phyloP scores from a whole-genome alignment of 73 alveolate genomes.

The Uronychia binucleata region DNA sequence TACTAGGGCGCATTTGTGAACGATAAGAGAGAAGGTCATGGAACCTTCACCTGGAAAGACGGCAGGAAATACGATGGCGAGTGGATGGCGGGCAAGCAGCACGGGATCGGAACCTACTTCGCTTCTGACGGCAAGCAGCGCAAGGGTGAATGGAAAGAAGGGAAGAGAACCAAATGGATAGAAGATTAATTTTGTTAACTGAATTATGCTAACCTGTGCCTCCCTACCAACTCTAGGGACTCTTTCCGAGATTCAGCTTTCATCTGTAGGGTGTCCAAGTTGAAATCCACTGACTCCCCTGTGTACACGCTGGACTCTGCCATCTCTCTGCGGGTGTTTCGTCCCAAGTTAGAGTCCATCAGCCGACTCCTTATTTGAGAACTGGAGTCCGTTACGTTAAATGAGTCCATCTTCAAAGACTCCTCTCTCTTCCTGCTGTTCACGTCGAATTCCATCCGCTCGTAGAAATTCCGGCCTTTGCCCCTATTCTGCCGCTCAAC shows the following conservation, averaged over 20 bases:
- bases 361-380: too few species aligned
- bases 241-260: too few species aligned
- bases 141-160: constrained; percentile 57
- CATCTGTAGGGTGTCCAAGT: too few species aligned
- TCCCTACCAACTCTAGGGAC: too few species aligned
- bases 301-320: too few species aligned
- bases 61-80: constrained; percentile 69
- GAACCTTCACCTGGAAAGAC: constrained; percentile 71
- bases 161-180: constrained; percentile 17
- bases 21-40: constrained; percentile 65
- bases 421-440: background rate
- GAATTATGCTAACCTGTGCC: too few species aligned
- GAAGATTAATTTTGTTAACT: background rate
- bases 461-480: background rate
- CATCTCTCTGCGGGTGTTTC: too few species aligned
- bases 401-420: too few species aligned
- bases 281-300: too few species aligned
- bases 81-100: constrained; percentile 67
- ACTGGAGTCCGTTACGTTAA: too few species aligned
- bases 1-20: constrained; percentile 72
- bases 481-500: background rate
- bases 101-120: constrained; percentile 71
- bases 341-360: too few species aligned
- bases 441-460: background rate
- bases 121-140: constrained; percentile 49